Base-by-base conservation (phyloP, 495 filamentous ascomycete species). In the Acidiella bohemica region DNA sequence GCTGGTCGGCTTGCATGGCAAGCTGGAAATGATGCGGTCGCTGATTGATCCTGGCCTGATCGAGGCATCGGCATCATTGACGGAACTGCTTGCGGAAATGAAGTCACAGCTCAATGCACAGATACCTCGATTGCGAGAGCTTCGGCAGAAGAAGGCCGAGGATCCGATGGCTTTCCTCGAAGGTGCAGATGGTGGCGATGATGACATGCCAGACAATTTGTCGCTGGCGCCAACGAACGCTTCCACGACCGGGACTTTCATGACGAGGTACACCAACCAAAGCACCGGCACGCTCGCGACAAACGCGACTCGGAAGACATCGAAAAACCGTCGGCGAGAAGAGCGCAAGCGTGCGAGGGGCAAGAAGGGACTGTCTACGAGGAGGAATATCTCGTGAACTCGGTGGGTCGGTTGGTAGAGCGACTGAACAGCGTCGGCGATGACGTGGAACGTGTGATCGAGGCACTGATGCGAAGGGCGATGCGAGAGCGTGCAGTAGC, bases 311-410 rank as follows among this genome's bases (percentile, higher is more conserved):
- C 69, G 84, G 8, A 75, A 76, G 33, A 93, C 84, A 21, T 79
- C 75, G 36, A 86, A 84, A 65, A 93, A 87, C 44, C 71, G 84
- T 12, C 67, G 76, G 12, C 66, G 82, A 12, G 90, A 96, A 58
- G 90, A 97, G 67, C 77, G 93, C 52, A 97, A 97, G 73, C 72
- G 85, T 5, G 90, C 90, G 0, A 70, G 83, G 19, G 90, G 90
- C 11, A 84, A 93, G 58, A 94, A 95, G 67, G 90, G 90, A 93
- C 79, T 29, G 80, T 97, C 4, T 97, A 96, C 56, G 90, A 97
- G 53, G 90, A 96, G 57, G 90, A 95, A 60, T 96, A 97, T 57
- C 68, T 97, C 9, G 76, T 93, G 31, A 88, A 82, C 52, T 84
- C 77, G 47, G 75, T 94, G 24, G 67, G 78, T n/a, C 65, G 90